These are phyloP conservation scores for Penicillium riverlandense DNA, from an alignment of 495 filamentous ascomycete genomes.

Conservation along the genomic window DNA sequence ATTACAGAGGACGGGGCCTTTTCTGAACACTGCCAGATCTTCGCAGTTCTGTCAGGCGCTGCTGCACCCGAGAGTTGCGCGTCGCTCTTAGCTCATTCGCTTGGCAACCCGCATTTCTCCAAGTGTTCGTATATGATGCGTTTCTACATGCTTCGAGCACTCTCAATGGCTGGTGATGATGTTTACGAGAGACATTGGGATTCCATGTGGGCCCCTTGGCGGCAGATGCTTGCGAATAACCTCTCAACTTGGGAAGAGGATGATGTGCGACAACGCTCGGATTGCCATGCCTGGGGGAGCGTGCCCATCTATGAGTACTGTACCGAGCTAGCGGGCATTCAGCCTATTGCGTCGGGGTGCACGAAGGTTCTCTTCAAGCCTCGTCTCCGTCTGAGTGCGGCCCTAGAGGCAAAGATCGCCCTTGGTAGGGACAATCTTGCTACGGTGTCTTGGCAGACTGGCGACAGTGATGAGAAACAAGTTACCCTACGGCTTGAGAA, in stretches of 20 bases:
- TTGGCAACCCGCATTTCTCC: conserved; percentile 18
- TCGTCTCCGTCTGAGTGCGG: conserved; percentile 14
- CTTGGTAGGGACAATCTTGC: conserved; percentile 24
- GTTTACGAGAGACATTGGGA: conserved; percentile 22
- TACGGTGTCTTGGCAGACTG: conserved; percentile 16
- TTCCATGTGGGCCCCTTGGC: conserved; percentile 23
- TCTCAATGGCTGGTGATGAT: conserved; percentile 15
- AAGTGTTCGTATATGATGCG: conserved; percentile 34
- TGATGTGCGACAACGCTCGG: conserved; percentile 29
- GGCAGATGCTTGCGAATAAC: conserved; percentile 25
- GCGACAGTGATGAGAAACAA: conserved; percentile 1
- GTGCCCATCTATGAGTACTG: conserved; percentile 35
- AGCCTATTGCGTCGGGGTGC: conserved; percentile 13
- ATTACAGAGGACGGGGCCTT: conserved; percentile 18
- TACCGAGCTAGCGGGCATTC: conserved; percentile 26
- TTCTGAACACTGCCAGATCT: conserved; percentile 31
- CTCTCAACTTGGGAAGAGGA: conserved; percentile 36
- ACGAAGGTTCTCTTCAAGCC: conserved; percentile 24
- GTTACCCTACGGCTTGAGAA: conserved; percentile 19
- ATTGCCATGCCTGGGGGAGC: conserved; percentile 38
- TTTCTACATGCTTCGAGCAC: conserved; percentile 31
- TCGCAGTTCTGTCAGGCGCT: conserved; percentile 26
- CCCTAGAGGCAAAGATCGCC: conserved; percentile 19
- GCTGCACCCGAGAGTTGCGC: conserved; percentile 1
- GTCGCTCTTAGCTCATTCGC: conserved; percentile 13